Base-by-base conservation (phyloP, 1,139 yeast genomes). In the Cylindricascospora bacillispora region DNA sequence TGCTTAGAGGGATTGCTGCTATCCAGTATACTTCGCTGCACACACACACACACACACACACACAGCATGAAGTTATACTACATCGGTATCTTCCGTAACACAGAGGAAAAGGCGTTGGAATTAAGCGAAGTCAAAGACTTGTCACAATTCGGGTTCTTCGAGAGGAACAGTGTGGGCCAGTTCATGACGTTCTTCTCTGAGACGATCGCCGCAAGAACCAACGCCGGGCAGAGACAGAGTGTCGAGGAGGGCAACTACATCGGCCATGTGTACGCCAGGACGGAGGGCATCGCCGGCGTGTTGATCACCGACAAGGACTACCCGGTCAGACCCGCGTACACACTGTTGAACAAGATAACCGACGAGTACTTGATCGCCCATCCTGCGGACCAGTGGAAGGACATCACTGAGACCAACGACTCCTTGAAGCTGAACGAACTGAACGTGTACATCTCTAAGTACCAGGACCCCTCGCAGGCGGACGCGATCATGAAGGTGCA, bases 251-350 rank as follows among this genome's bases (percentile, higher is more conserved):
- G 92, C 29, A 60, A 60, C 54, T 86, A 86, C 53, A 69, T 82
- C 13, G 97, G 95, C 6, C 98, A 92, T 56, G 89, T 89, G 1
- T 89, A 80, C 54, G 76, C 86, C 15, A 70, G 97, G 43, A 60
- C 79, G 20, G 98, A 92, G 56, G 97, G 97, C 1, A 54, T 89
- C 28, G 80, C 93, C n/a, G 94, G 94, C 40, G 94, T 89, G 17
- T 62, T 89, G 37, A 81, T 92, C 53, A 74, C 94, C 29, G 99
- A 89, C 56, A 80, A 80, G 55, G 95, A 89, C 45, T 89, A 89
- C 57, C 98, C 98, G 2, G 86, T 82, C 13, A 71, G 98, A 52
- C 97, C 95, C n/a, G 98, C 95, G 1, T 89, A 83, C 59, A 79
- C 95, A 3, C 64, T 89, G 40, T 69, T 89, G 49, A 89, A 86